Base-by-base conservation (phyloP, 352 stramenopile species). In the Pythium rhizo-oryzae region DNA sequence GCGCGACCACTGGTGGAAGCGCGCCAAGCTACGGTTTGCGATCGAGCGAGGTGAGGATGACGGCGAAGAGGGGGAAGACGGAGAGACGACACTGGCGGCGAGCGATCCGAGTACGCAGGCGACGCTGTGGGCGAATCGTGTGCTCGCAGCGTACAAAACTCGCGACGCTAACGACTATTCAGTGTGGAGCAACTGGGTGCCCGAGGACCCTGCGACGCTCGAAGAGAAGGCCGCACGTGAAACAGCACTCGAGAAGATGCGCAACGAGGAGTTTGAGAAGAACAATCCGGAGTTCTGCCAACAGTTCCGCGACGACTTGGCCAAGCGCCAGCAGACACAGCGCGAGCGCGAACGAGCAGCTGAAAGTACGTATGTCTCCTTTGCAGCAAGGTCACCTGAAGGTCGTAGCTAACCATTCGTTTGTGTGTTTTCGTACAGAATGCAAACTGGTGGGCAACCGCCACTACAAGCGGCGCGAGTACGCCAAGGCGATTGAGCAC, bases 121-220 rank as follows among this genome's bases (percentile, higher is more conserved):
- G 21, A 64, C 56, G 13, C 21, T 59, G 37, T 92, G 72, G 71
- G 80, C 76, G 4, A 93, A 87, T 49, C 87, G 85, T 33, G 70
- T 90, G 9, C 67, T 93, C 2, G 72, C 75, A 7, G 82, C 85
- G 30, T 93, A 92, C 68, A 93, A 92, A 58, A 61, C 81, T 4
- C 81, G 83, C 4, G 87, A 95, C 52, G 84, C 82, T 23, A 94
- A 93, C 65, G 84, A 93, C 74, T 95, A 93, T 70, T 95, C 87
- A 7, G 21, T 83, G n/a, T 95, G 87, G 87, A 33, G 76, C 24
- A 74, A 75, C n/a, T 95, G 87, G 85, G 79, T 83, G 33, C 85
- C 87, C 0, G 73, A 92, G 66, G 87, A 95, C 39, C 85, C 87
- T 0, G 85, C 81, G 15, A 87, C 83, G 13, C 33, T 84, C 7